Conservation (phyloP, 2,329 filamentous ascomycete genomes). For the Pseudopithomyces chartarum region DNA sequence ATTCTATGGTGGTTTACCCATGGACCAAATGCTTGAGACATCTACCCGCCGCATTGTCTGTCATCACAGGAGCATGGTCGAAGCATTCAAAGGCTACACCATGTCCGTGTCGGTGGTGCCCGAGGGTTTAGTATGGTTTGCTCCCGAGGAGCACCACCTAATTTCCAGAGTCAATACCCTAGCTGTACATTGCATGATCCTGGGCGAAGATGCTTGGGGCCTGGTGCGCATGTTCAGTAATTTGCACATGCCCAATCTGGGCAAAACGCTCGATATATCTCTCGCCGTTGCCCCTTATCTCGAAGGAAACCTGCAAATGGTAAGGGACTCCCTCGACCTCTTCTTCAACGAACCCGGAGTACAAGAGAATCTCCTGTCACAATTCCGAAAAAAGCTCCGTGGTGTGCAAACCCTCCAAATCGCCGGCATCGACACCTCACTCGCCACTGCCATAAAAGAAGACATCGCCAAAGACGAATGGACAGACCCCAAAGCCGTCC, state of each 20-base stretch:
- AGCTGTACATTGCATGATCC: neutral
- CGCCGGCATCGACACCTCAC: neutral
- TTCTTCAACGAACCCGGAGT: neutral
- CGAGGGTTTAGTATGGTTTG: neutral
- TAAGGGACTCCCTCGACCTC: neutral
- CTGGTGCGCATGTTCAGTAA: neutral
- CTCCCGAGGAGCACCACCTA: neutral
- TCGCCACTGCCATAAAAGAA: conserved; percentile 13
- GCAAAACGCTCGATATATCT: neutral
- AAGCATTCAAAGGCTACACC: neutral
- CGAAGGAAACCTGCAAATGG: neutral
- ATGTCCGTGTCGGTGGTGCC: neutral
- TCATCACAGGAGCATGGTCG: neutral
- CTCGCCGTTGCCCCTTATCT: neutral
- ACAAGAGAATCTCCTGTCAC: neutral
- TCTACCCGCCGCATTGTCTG: neutral
- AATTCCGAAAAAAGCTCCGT: neutral
- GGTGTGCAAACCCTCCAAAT: neutral
- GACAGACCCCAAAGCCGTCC: conserved; percentile 12
- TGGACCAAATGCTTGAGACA: neutral
- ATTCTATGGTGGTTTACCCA: neutral
- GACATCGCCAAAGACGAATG: conserved; percentile 15
- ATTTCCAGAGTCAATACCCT: neutral
- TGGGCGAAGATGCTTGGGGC: neutral
- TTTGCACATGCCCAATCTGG: neutral